phyloP scores from a whole-genome alignment of 768 basidiomycete genomes.

The Kwoniella mangroviensis region DNA sequence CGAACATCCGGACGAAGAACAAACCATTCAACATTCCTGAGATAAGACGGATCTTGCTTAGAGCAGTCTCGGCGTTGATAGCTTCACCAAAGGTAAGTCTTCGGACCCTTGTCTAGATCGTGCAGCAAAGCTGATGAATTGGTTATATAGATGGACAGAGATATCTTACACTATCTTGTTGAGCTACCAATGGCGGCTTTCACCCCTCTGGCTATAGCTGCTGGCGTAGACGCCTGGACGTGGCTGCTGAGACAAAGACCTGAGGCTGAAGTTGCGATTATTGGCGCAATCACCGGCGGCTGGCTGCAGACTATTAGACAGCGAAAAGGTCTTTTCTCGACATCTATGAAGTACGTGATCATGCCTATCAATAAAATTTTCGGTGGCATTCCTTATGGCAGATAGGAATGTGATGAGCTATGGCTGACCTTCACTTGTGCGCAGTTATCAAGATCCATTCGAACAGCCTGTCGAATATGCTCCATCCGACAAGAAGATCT shows the following conservation, averaged over 20 bases:
- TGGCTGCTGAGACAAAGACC: conserved; percentile 91
- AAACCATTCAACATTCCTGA: conserved; percentile 79
- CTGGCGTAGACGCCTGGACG: conserved; percentile 92
- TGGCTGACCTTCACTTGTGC: conserved; percentile 1
- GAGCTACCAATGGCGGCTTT: conserved; percentile 85
- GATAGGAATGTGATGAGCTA: neutral
- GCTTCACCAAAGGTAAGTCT: conserved; percentile 67
- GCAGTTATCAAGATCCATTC: conserved; percentile 86
- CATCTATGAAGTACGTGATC: conserved; percentile 71
- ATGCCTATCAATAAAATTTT: neutral
- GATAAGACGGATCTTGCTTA: conserved; percentile 79
- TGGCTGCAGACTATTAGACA: conserved; percentile 83
- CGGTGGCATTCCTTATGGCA: neutral
- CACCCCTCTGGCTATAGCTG: conserved; percentile 79
- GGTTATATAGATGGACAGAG: conserved; percentile 73
- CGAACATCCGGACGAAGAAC: conserved; percentile 72
- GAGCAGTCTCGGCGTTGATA: conserved; percentile 81
- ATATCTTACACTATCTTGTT: conserved; percentile 84
- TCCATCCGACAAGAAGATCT: conserved; percentile 82
- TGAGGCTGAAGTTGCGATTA: conserved; percentile 76
- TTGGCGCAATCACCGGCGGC: conserved; percentile 81
- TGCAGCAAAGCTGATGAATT: conserved; percentile 21
- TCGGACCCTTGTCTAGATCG: neutral
- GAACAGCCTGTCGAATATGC: conserved; percentile 81
- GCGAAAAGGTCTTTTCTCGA: conserved; percentile 82